Conservation (phyloP, 1,139 yeast species). For the Sugiyamaella pinicola region DNA sequence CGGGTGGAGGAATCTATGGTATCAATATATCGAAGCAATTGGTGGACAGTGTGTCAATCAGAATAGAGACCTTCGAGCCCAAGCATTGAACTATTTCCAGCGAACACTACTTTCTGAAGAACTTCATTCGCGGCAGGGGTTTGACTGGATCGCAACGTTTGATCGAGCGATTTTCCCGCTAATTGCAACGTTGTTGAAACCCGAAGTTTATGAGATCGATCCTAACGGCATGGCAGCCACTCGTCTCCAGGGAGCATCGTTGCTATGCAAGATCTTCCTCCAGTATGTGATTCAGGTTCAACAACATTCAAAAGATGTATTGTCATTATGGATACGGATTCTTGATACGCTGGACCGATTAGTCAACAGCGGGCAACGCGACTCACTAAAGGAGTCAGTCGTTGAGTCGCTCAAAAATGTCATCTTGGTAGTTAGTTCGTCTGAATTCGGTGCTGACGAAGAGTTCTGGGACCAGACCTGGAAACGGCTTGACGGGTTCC, state of each 20-base stretch:
- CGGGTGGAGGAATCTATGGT: slow-evolving; percentile 31
- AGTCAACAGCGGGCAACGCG: slow-evolving; percentile 45
- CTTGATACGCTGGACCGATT: slow-evolving; percentile 54
- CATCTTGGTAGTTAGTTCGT: slow-evolving; percentile 47
- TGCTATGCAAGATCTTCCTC: slow-evolving; percentile 72
- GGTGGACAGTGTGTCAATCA: slow-evolving; percentile 91
- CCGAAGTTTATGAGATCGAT: slow-evolving; percentile 69
- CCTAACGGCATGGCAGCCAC: slow-evolving; percentile 63
- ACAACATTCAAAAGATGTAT: slow-evolving; percentile 38
- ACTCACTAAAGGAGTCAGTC: slow-evolving; percentile 56
- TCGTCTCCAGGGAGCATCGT: slow-evolving; percentile 64
- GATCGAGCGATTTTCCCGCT: slow-evolving; percentile 77
- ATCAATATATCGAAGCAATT: slow-evolving; percentile 53
- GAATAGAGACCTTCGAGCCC: slow-evolving; percentile 70
- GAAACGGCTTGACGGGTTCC: slow-evolving; percentile 48
- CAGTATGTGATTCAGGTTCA: slow-evolving; percentile 50
- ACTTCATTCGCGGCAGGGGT: slow-evolving; percentile 46
- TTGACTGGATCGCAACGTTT: slow-evolving; percentile 49
- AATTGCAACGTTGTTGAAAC: slow-evolving; percentile 63
- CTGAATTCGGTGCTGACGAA: slow-evolving; percentile 47
- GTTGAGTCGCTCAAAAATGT: slow-evolving; percentile 66
- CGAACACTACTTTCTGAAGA: slow-evolving; percentile 48
- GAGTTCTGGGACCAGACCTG: slow-evolving; percentile 50
- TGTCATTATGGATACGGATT: slow-evolving; percentile 49
- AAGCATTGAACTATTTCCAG: slow-evolving; percentile 57